Conservation (phyloP, 1,284 basidiomycete species). For the Cystobasidium sp. region DNA sequence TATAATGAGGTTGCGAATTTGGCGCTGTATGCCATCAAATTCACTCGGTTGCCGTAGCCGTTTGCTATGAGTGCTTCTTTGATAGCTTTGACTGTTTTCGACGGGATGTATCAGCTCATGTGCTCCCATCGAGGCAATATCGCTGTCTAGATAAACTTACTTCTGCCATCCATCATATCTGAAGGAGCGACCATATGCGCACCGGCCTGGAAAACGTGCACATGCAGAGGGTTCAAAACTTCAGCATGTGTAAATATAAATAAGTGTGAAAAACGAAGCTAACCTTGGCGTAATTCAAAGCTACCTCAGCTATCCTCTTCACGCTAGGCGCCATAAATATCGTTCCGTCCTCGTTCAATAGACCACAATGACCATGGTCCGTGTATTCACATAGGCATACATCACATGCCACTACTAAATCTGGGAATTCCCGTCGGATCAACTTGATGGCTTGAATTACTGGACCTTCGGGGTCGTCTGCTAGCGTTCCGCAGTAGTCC, state of each 20-base stretch:
- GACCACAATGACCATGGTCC: constrained; percentile 96
- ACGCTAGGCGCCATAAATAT: constrained; percentile 74
- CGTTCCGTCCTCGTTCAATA: constrained; percentile 51
- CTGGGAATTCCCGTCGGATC: constrained; percentile 76
- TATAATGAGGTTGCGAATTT: constrained; percentile 98
- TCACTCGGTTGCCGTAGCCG: constrained; percentile 81
- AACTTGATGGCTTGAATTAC: constrained; percentile 88
- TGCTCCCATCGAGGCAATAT: background rate
- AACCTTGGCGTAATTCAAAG: constrained; percentile 79
- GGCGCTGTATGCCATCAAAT: constrained; percentile 97
- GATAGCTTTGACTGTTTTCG: constrained; percentile 71
- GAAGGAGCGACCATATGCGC: constrained; percentile 98
- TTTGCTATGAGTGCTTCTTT: constrained; percentile 81
- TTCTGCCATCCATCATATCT: constrained; percentile 99
- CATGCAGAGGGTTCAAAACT: background rate
- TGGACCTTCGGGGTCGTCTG: constrained; percentile 87
- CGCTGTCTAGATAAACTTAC: background rate
- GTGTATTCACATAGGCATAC: constrained; percentile 99
- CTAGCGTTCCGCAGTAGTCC: constrained; percentile 82
- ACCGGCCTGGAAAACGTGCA: constrained; percentile 65
- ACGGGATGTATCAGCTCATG: background rate
- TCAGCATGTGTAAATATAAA: background rate
- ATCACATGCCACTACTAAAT: constrained; percentile 85
- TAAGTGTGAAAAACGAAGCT: background rate
- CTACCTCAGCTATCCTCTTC: constrained; percentile 85